phyloP scores from a whole-genome alignment of 1,284 basidiomycete species.

The Afroboletus lepidellus region DNA sequence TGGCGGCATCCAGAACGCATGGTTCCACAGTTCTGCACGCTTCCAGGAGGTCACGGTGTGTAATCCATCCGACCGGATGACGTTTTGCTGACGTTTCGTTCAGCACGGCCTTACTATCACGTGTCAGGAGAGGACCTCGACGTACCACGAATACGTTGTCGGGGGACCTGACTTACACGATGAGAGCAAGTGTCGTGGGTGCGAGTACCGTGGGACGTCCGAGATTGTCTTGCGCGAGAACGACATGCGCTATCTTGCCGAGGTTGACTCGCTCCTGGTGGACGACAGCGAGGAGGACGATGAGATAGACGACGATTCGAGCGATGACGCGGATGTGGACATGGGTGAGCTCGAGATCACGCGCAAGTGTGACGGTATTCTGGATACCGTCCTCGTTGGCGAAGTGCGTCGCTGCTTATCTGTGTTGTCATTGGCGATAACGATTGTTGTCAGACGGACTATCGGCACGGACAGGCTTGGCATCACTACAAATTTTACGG shows the following conservation, averaged over 20 bases:
- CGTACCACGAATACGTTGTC: conserved; percentile 38
- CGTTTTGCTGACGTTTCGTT: background rate
- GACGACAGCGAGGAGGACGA: conserved; percentile 24
- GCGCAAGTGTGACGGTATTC: conserved; percentile 47
- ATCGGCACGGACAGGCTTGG: conserved; percentile 58
- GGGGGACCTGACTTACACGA: conserved; percentile 42
- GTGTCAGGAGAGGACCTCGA: conserved; percentile 23
- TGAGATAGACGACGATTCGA: conserved; percentile 27
- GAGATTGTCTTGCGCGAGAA: conserved; percentile 33
- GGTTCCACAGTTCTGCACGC: conserved; percentile 42
- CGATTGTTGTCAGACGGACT: conserved; percentile 44
- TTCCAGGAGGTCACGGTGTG: conserved; percentile 32
- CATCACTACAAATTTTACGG: conserved; percentile 59
- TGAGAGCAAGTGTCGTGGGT: conserved; percentile 40
- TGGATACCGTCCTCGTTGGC: conserved; percentile 60
- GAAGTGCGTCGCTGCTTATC: conserved; percentile 35
- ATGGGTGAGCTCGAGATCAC: conserved; percentile 31
- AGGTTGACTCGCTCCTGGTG: conserved; percentile 5
- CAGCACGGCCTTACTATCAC: conserved; percentile 27
- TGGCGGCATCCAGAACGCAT: conserved; percentile 54
- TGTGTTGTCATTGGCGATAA: conserved; percentile 3
- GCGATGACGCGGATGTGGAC: conserved; percentile 22
- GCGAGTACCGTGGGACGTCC: conserved; percentile 29
- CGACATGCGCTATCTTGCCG: conserved; percentile 21
- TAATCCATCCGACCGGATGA: conserved; percentile 7